Conservation (phyloP, 73 alveolate species). For the Stentor roeselii region DNA sequence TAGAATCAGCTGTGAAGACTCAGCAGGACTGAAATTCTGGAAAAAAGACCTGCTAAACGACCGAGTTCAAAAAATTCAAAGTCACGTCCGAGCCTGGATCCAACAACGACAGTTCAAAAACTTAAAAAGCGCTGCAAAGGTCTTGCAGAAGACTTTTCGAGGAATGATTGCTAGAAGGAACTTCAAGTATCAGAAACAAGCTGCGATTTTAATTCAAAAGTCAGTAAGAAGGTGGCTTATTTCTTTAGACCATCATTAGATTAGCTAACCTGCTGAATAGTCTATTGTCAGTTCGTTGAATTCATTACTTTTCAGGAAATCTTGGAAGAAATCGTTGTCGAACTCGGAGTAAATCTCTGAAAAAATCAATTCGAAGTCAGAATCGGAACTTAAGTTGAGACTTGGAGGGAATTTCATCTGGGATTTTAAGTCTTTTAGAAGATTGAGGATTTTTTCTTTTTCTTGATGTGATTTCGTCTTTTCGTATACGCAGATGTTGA, state of each 20-base stretch:
- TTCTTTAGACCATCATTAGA: neutral
- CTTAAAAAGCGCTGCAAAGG: neutral
- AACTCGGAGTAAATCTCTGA: too few relatives aligned
- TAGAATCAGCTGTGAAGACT: neutral
- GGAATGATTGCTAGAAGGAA: constrained; percentile 23
- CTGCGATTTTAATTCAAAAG: constrained; percentile 15
- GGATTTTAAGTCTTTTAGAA: too few relatives aligned
- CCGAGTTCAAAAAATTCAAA: neutral
- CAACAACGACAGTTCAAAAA: neutral
- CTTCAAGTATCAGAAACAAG: constrained; percentile 21
- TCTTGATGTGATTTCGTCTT: too few relatives aligned
- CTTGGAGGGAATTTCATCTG: too few relatives aligned
- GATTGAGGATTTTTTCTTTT: too few relatives aligned
- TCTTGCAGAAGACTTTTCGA: neutral
- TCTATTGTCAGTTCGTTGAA: too few relatives aligned
- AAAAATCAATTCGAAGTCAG: too few relatives aligned
- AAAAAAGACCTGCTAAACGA: neutral
- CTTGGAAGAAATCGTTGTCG: too few relatives aligned
- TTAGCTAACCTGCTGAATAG: too few relatives aligned
- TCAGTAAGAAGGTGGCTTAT: constrained; percentile 13
- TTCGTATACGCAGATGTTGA: too few relatives aligned
- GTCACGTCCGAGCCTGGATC: constrained; percentile 16
- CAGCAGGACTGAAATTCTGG: neutral
- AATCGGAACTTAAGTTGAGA: too few relatives aligned
- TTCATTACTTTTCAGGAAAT: too few relatives aligned